Evolutionary conservation across 306 rosid species (phyloP).

Genomic region (Inga oerstediana): DNA sequence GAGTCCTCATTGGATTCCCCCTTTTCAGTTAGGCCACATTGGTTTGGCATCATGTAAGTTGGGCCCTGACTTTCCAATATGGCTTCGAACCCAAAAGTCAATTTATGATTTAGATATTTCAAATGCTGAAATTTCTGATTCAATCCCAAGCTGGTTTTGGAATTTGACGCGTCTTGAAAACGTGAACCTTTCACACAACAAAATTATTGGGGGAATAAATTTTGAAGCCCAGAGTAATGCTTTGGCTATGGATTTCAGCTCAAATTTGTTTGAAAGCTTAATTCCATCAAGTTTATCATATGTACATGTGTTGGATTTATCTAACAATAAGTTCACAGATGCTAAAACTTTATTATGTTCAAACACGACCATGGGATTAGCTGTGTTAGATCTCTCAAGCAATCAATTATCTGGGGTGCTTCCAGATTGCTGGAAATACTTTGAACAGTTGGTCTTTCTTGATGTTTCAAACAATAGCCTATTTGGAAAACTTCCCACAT

Average conservation of each 20-base stretch:
- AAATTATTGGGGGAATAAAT: neutral
- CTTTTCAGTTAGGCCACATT: neutral
- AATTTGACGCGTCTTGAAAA: fast-evolving
- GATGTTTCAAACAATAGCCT: neutral
- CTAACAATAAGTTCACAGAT: neutral
- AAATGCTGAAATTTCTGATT: neutral
- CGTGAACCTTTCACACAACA: conserved; percentile 4
- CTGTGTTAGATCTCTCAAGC: neutral
- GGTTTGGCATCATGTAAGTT: neutral
- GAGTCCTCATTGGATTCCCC: neutral
- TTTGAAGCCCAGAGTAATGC: neutral
- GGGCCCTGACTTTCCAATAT: neutral
- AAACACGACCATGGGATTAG: fast-evolving
- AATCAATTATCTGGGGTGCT: neutral
- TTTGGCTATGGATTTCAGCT: neutral
- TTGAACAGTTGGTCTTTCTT: neutral
- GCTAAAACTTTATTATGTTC: neutral
- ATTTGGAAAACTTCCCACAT: neutral
- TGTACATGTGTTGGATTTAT: neutral
- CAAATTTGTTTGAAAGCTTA: neutral
- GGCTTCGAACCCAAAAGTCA: neutral
- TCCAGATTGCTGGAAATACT: neutral
- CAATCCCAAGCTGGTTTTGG: neutral
- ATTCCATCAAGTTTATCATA: neutral
- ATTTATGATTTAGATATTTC: neutral